Percentiles rank a stretch among this genome's conserved stretches.
These are phyloP conservation scores for Dendrothele bispora DNA, from an alignment of 768 basidiomycete species.

Conservation along the genomic window DNA sequence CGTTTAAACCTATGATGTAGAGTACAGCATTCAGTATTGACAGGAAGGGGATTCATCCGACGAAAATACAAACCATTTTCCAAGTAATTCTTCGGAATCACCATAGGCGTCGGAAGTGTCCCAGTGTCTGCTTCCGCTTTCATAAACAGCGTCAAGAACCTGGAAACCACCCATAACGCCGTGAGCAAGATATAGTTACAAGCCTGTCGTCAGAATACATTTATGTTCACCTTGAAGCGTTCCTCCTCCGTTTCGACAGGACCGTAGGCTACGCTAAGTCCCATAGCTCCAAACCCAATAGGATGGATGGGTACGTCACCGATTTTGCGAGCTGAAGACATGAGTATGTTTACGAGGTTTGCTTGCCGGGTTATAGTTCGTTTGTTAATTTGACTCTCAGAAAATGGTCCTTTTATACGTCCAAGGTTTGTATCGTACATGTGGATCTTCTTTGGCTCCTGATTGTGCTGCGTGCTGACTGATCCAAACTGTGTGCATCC, in stretches of 20 bases:
- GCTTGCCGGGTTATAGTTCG: too few species aligned
- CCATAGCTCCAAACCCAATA: constrained; percentile 55
- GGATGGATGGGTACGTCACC: constrained; percentile 35
- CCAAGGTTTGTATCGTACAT: too few species aligned
- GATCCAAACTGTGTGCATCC: too few species aligned
- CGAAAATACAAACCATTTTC: constrained; percentile 32
- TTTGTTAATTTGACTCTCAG: too few species aligned
- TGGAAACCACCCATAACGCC: constrained; percentile 11
- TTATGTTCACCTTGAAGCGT: constrained; percentile 41
- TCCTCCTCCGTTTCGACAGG: constrained; percentile 46
- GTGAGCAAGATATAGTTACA: neutral
- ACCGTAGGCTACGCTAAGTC: constrained; percentile 39
- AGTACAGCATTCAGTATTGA: neutral
- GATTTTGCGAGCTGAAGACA: constrained; percentile 29
- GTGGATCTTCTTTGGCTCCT: too few species aligned
- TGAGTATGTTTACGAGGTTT: too few species aligned
- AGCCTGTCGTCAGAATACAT: neutral
- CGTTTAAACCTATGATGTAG: constrained; percentile 32
- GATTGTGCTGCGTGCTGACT: too few species aligned
- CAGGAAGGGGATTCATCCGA: neutral
- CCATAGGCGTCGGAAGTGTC: constrained; percentile 43
- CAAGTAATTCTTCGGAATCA: constrained; percentile 40
- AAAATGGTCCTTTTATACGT: too few species aligned
- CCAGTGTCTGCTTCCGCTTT: constrained; percentile 40
- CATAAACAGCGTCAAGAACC: constrained; percentile 39